Evolutionary conservation across 768 basidiomycete species (phyloP), one percentile per base, ranked within the genome.

Genomic region (Tephrocybe sp.): DNA sequence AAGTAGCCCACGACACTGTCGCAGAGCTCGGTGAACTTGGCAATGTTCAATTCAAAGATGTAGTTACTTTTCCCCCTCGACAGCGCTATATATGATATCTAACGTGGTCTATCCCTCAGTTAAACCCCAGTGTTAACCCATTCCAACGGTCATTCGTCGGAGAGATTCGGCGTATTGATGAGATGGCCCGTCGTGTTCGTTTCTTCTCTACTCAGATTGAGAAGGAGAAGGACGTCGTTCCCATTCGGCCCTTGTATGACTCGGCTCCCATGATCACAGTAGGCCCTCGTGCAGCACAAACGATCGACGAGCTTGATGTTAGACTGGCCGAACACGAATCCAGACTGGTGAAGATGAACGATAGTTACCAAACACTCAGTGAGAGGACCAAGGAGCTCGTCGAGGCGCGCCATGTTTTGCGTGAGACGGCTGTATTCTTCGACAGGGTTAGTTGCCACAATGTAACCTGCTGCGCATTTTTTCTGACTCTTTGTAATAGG

Each of bases 101-200:
- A 57, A 53, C 48, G 34, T 43, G 51, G 23, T 25, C 16, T 47
- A 25, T 31, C 46, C 21, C 21, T 3, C 64, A 98, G 94, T 73
- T 98, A 58, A 98, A 98, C 69, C 91, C 94, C 11, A 82, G 82
- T 53, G 84, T 97, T 59, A 97, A 95, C 68, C 90, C 95, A 15
- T 99, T 98, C 74, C 95, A 99, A 76, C 91, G 97, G 55, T 94
- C 94, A 4, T 99, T 95, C 67, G 91, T 97, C 53, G 91, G 89
- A 29, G 94, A 97, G 66, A 92, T 99, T 56, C 85, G 97, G 30
- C 85, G 90, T 55, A 80, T 95, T 52, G 95, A 97, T 66, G 95
- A 99, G 64, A 94, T 95, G 87, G 87, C 89, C 7, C 89, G 97
- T 56, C 88, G 93, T 29, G 84, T 94, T 42, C 86, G 94, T 48